Percentiles rank a stretch among this genome's conserved stretches.
phyloP scores from a whole-genome alignment of 352 stramenopile genomes.

The Globisporangium parvum region DNA sequence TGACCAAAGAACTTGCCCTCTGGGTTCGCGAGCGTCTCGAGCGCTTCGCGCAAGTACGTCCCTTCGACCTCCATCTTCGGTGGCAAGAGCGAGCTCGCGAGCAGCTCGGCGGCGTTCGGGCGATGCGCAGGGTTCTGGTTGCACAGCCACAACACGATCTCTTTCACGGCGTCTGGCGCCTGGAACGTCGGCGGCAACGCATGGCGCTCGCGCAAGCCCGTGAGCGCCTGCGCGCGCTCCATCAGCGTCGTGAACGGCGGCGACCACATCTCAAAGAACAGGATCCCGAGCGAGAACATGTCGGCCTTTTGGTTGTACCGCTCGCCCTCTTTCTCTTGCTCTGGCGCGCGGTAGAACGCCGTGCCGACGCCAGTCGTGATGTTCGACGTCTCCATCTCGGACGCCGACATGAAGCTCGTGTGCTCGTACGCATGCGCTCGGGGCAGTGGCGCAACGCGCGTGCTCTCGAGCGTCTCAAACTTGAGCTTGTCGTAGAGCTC shows the following conservation, averaged over 20 bases:
- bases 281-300: slow-evolving; percentile 93
- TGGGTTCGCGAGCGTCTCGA: slow-evolving; percentile 84
- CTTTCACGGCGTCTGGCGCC: slow-evolving; percentile 79
- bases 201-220: slow-evolving; percentile 64
- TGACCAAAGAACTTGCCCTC: slow-evolving; percentile 88
- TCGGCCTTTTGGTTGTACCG: slow-evolving; percentile 90
- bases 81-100: slow-evolving; percentile 61
- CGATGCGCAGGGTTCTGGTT: slow-evolving; percentile 64
- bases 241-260: slow-evolving; percentile 89
- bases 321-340: slow-evolving; percentile 88
- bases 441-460: slow-evolving; percentile 21
- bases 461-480: slow-evolving; percentile 65
- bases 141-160: slow-evolving; percentile 86
- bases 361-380: slow-evolving; percentile 95
- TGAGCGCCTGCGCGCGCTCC: slow-evolving; percentile 82
- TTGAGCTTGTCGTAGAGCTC: slow-evolving; percentile 63
- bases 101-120: slow-evolving; percentile 64
- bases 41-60: slow-evolving; percentile 74
- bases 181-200: slow-evolving; percentile 42
- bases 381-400: slow-evolving; percentile 38
- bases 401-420: slow-evolving; percentile 47
- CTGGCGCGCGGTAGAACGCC: slow-evolving; percentile 92
- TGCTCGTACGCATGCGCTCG: slow-evolving; percentile 16
- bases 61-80: slow-evolving; percentile 83
- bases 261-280: slow-evolving; percentile 96